These are phyloP conservation scores for Pugionium dolabratum DNA, from an alignment of 345 rosid genomes.

Conservation along the genomic window DNA sequence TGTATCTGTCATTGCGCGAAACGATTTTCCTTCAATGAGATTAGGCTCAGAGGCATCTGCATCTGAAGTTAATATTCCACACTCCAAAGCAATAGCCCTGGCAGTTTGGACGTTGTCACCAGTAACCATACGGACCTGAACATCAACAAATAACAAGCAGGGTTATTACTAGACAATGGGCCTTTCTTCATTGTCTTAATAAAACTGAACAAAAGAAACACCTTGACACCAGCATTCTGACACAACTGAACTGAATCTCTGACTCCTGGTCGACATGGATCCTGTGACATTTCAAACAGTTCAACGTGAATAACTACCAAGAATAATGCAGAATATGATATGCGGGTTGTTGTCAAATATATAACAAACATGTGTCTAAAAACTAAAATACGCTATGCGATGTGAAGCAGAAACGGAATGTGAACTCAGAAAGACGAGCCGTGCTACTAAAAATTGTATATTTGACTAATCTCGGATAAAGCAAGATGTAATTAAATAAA, in stretches of 20 bases:
- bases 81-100: constrained; percentile 89
- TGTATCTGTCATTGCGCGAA: constrained; percentile 66
- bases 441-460: constrained; percentile 1
- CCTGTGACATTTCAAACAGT: constrained; percentile 50
- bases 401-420: background rate
- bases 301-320: constrained; percentile 3
- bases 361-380: background rate
- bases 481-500: constrained; percentile 2
- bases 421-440: background rate
- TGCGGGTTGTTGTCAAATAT: constrained; percentile 15
- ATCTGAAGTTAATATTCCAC: constrained; percentile 73
- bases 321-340: constrained; percentile 4
- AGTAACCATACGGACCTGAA: constrained; percentile 95
- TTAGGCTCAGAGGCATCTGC: constrained; percentile 63
- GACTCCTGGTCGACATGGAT: constrained; percentile 93
- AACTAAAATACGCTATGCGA: background rate
- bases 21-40: constrained; percentile 83
- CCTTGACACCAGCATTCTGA: constrained; percentile 92
- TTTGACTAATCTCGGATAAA: constrained; percentile 3
- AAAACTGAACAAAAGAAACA: constrained; percentile 26
- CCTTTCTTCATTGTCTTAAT: background rate
- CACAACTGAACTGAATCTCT: constrained; percentile 71
- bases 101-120: constrained; percentile 98
- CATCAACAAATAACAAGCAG: constrained; percentile 15
- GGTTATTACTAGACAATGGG: background rate